Evolutionary conservation across 2,329 filamentous ascomycete species (phyloP).

Genomic region (Ceratocystis cubensis): DNA sequence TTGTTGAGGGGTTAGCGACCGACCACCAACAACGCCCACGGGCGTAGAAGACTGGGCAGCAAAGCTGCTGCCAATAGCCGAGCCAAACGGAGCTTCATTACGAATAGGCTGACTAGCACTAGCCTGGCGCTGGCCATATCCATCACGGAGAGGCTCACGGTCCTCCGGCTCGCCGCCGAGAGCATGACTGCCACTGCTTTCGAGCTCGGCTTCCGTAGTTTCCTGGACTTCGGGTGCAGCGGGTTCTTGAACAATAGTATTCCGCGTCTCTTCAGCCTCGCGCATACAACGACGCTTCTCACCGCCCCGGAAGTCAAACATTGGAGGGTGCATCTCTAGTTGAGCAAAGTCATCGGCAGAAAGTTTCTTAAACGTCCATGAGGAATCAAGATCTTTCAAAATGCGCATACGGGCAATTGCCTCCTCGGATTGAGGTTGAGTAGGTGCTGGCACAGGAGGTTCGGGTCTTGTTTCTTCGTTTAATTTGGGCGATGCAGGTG

Average conservation of each 20-base stretch:
- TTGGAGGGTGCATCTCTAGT: slow-evolving; percentile 41
- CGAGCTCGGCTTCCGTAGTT: slow-evolving; percentile 58
- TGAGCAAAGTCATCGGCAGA: slow-evolving; percentile 22
- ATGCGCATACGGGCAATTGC: neutral
- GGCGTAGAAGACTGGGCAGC: slow-evolving; percentile 39
- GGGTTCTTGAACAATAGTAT: slow-evolving; percentile 38
- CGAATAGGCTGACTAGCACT: slow-evolving; percentile 55
- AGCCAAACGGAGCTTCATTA: slow-evolving; percentile 50
- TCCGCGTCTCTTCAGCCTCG: slow-evolving; percentile 43
- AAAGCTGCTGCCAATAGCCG: slow-evolving; percentile 43
- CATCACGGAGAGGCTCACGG: slow-evolving; percentile 43
- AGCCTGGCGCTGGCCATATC: slow-evolving; percentile 47
- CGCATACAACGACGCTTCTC: slow-evolving; percentile 67
- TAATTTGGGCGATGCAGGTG: slow-evolving; percentile 8
- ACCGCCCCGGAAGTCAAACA: slow-evolving; percentile 75
- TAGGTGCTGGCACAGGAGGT: slow-evolving; percentile 11
- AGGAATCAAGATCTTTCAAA: slow-evolving; percentile 21
- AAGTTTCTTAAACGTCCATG: slow-evolving; percentile 21
- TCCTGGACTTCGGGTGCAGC: slow-evolving; percentile 33
- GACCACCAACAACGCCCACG: slow-evolving; percentile 43
- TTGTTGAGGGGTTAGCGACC: slow-evolving; percentile 70
- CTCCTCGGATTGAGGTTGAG: neutral
- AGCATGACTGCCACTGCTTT: slow-evolving; percentile 72
- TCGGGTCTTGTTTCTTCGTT: slow-evolving; percentile 11
- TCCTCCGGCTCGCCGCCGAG: slow-evolving; percentile 90